Conservation (phyloP, 805 yeast species). For the Dipodascus albidus region DNA sequence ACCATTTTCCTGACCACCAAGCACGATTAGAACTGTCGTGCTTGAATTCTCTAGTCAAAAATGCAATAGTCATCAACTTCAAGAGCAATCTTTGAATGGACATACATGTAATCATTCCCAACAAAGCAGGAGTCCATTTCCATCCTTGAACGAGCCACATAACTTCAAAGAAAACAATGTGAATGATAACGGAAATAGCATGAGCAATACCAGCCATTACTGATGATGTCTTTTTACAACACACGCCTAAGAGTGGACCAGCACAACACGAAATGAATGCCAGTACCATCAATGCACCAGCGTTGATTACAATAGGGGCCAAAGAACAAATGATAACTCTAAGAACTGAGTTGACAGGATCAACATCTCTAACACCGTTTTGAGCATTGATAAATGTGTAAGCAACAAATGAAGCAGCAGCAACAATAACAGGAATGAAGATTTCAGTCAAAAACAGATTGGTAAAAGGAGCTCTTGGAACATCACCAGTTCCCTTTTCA, state of each 20-base stretch:
- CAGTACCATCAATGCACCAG: constrained; percentile 72
- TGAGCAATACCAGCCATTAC: constrained; percentile 94
- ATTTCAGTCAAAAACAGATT: constrained; percentile 76
- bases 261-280: constrained; percentile 89
- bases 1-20: constrained; percentile 99
- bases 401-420: constrained; percentile 59
- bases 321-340: constrained; percentile 53
- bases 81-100: constrained; percentile 81
- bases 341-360: constrained; percentile 44
- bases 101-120: constrained; percentile 76
- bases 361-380: constrained; percentile 50
- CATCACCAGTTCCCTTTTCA: constrained; percentile 54
- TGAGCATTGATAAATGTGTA: constrained; percentile 78
- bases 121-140: constrained; percentile 72
- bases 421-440: constrained; percentile 56
- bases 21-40: constrained; percentile 93
- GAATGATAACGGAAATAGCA: constrained; percentile 83
- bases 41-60: constrained; percentile 92
- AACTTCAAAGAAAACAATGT: constrained; percentile 79
- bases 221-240: constrained; percentile 95
- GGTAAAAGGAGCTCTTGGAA: constrained; percentile 64
- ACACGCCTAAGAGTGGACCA: constrained; percentile 88
- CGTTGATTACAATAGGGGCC: constrained; percentile 84
- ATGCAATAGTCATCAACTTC: constrained; percentile 66
- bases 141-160: constrained; percentile 97